phyloP scores from a whole-genome alignment of 768 basidiomycete genomes.

The Kwoniella botswanensis region DNA sequence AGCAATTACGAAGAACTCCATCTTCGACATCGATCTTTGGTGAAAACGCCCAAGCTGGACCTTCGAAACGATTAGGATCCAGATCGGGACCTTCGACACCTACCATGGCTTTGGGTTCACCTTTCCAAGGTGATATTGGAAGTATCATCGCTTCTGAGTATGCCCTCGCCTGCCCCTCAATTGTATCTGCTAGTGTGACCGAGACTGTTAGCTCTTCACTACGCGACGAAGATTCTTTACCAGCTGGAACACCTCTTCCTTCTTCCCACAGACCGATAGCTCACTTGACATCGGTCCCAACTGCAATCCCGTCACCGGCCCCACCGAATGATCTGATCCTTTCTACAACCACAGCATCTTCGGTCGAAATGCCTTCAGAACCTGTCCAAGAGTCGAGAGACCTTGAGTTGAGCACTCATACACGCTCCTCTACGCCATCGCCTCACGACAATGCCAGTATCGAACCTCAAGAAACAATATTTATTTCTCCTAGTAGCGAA shows the following conservation, averaged over 20 bases:
- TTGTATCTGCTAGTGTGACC: not conserved
- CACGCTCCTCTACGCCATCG: not conserved
- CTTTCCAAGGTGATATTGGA: not conserved
- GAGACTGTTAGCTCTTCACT: not conserved
- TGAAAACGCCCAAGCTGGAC: not conserved
- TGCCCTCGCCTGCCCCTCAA: not conserved
- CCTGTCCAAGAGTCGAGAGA: not conserved
- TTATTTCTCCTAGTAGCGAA: not conserved
- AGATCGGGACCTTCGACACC: not conserved
- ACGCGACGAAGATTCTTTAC: not conserved
- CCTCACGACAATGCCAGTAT: not conserved
- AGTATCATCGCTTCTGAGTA: not conserved
- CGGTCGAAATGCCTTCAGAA: not conserved
- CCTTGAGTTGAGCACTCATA: not conserved
- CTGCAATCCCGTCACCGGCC: no score
- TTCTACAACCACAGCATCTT: not conserved
- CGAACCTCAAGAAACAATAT: not conserved
- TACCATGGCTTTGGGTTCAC: not conserved
- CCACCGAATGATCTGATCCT: not conserved
- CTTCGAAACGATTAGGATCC: not conserved
- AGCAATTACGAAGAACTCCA: not conserved
- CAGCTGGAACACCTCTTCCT: not conserved
- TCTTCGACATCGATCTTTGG: not conserved
- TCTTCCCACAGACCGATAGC: no score
- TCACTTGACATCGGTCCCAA: no score